phyloP scores from a whole-genome alignment of 2,329 filamentous ascomycete genomes.

The Xylaria sp. region DNA sequence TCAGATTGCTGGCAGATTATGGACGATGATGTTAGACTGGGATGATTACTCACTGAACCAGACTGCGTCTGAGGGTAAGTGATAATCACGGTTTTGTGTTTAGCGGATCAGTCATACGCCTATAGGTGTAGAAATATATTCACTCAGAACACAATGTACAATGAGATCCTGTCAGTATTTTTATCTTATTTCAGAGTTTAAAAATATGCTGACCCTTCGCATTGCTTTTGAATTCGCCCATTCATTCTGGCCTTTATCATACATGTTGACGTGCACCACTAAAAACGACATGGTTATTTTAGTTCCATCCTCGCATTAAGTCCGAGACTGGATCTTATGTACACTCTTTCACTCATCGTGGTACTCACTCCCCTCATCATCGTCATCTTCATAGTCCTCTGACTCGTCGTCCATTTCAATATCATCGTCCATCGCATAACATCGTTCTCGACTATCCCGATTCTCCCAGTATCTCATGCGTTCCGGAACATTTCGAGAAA shows the following conservation, averaged over 20 bases:
- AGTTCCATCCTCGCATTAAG: not conserved
- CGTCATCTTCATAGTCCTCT: not conserved
- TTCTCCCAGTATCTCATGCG: constrained; percentile 13
- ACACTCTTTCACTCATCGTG: not conserved
- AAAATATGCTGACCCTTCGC: no score
- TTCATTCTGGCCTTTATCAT: not conserved
- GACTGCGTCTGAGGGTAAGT: constrained; percentile 44
- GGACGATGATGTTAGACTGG: not conserved
- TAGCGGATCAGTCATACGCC: constrained; percentile 32
- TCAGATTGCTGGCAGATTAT: not conserved
- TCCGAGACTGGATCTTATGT: constrained; percentile 1
- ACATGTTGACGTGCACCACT: not conserved
- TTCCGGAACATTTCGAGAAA: not conserved
- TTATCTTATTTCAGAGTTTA: not conserved
- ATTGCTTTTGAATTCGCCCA: not conserved
- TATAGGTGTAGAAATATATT: not conserved
- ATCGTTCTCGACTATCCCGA: not conserved
- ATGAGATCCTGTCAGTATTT: not conserved
- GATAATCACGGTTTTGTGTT: constrained; percentile 41
- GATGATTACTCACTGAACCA: constrained; percentile 45
- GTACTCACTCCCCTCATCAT: not conserved
- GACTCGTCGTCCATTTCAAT: not conserved
- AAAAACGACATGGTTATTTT: not conserved
- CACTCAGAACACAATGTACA: not conserved
- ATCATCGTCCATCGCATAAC: not conserved